These are phyloP conservation scores for Neonectria sp. DNA, from an alignment of 2,329 filamentous ascomycete species.

Conservation along the genomic window DNA sequence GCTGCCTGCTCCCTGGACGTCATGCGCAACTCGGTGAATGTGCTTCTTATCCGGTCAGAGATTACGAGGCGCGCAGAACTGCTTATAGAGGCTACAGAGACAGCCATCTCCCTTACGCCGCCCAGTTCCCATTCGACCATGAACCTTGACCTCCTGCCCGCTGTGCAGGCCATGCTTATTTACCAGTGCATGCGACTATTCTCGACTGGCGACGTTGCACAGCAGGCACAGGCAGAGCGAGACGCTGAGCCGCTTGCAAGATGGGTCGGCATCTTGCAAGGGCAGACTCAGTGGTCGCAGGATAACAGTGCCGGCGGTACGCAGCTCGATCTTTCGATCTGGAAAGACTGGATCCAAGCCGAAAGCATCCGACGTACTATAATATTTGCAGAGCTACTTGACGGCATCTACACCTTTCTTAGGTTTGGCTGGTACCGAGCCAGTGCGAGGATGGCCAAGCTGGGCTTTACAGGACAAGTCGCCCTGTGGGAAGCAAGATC, in stretches of 20 bases:
- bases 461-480: constrained; percentile 23
- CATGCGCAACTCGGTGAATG: constrained; percentile 15
- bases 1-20: constrained; percentile 17
- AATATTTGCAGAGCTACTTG: constrained; percentile 17
- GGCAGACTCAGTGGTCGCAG: neutral
- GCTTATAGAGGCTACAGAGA: constrained; percentile 18
- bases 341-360: constrained; percentile 19
- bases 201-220: constrained; percentile 33
- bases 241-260: constrained; percentile 4
- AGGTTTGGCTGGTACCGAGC: constrained; percentile 19
- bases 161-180: constrained; percentile 31
- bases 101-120: constrained; percentile 5
- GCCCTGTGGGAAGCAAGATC: constrained; percentile 25
- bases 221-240: constrained; percentile 36
- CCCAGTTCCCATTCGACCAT: neutral
- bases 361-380: constrained; percentile 25
- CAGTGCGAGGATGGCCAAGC: constrained; percentile 7
- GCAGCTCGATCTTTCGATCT: neutral
- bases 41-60: constrained; percentile 5
- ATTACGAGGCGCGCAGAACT: constrained; percentile 15
- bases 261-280: constrained; percentile 9
- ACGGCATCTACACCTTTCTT: constrained; percentile 17
- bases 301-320: neutral
- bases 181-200: constrained; percentile 33
- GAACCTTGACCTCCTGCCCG: constrained; percentile 21